Conservation (phyloP, 129 eudicot genomes). For the Artemisia argyi region DNA sequence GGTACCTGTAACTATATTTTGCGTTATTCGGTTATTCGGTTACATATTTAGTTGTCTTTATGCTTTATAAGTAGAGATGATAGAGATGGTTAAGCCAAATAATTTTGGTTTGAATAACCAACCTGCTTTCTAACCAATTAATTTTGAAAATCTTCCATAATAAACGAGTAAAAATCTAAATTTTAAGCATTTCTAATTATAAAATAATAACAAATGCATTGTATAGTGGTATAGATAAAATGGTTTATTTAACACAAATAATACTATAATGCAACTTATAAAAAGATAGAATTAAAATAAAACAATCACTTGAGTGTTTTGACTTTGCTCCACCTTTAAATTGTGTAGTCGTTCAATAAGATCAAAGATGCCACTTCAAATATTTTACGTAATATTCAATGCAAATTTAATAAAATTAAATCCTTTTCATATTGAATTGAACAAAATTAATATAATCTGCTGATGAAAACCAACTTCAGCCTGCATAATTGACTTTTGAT, state of each 20-base stretch:
- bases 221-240: too few species aligned
- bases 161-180: too few species aligned
- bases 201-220: too few species aligned
- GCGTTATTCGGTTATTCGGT: too few species aligned
- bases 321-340: conserved; percentile 1
- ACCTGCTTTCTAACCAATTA: too few species aligned
- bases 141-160: too few species aligned
- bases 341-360: conserved; percentile 21
- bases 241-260: neutral
- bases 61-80: too few species aligned
- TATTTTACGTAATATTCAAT: neutral
- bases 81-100: too few species aligned
- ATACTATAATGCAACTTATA: neutral
- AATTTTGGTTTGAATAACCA: too few species aligned
- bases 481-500: conserved; percentile 16
- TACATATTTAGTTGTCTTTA: too few species aligned
- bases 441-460: neutral
- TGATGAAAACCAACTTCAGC: conserved; percentile 15
- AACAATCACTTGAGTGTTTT: conserved; percentile 12
- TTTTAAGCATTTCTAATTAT: too few species aligned
- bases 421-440: neutral
- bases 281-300: neutral
- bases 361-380: conserved; percentile 20
- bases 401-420: conserved; percentile 8
- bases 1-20: too few species aligned